phyloP scores from a whole-genome alignment of 164 flowering plant genomes.

The Aristolochia contorta region DNA sequence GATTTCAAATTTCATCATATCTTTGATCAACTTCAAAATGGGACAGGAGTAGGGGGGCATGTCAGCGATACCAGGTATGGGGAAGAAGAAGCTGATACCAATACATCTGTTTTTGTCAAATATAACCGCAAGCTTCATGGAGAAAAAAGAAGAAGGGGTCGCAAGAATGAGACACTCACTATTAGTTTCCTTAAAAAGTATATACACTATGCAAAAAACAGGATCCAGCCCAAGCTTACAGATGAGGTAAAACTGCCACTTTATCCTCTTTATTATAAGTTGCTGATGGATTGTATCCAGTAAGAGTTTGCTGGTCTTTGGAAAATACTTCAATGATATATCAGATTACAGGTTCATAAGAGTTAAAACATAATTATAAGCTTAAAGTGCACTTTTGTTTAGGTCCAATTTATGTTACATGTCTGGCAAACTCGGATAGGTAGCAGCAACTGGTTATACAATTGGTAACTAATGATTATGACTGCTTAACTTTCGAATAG shows the following conservation, averaged over 20 bases:
- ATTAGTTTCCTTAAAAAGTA: conserved; percentile 93
- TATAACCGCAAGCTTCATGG: conserved; percentile 91
- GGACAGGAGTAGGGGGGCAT: conserved; percentile 26
- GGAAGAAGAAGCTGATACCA: conserved; percentile 57
- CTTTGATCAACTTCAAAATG: conserved; percentile 10
- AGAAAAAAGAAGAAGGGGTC: conserved; percentile 43
- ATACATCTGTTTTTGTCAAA: conserved; percentile 71
- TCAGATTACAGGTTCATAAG: too few species aligned
- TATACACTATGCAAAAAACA: conserved; percentile 90
- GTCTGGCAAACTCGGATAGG: too few species aligned
- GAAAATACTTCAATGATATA: too few species aligned
- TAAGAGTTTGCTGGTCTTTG: too few species aligned
- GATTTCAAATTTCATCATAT: neutral
- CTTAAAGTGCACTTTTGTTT: too few species aligned
- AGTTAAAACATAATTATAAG: too few species aligned
- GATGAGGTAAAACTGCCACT: conserved; percentile 56
- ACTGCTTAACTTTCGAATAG: too few species aligned
- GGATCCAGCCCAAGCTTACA: conserved; percentile 86
- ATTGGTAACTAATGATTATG: too few species aligned
- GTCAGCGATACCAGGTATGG: conserved; percentile 52
- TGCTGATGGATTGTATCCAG: too few species aligned
- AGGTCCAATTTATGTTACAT: too few species aligned
- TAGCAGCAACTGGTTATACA: too few species aligned
- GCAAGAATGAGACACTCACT: conserved; percentile 69
- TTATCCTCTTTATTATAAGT: neutral